Conservation (phyloP, 495 filamentous ascomycete species). For the Penicillium cinerascens region DNA sequence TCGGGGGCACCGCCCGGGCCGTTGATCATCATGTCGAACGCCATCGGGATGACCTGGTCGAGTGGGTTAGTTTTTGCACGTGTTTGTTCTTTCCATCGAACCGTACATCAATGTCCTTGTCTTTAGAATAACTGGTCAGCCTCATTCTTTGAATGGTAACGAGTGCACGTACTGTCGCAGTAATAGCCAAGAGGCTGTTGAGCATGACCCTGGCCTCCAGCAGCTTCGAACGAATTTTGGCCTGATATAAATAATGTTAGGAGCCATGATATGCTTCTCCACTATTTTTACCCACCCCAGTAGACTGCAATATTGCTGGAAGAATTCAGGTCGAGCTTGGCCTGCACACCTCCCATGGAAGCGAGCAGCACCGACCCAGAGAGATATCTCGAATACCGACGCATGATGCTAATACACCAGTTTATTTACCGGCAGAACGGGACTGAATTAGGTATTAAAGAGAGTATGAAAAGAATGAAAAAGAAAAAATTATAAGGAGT, state of each 20-base stretch:
- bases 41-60: constrained; percentile 54
- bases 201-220: constrained; percentile 30
- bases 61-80: background rate
- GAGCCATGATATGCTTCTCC: background rate
- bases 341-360: constrained; percentile 32
- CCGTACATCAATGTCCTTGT: constrained; percentile 42
- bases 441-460: constrained; percentile 2
- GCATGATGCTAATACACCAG: constrained; percentile 18
- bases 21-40: constrained; percentile 58
- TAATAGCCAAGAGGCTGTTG: constrained; percentile 57
- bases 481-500: constrained; percentile 2
- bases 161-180: constrained; percentile 51
- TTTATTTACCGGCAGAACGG: background rate
- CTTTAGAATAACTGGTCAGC: constrained; percentile 6
- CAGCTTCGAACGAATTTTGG: constrained; percentile 53
- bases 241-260: constrained; percentile 30
- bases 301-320: constrained; percentile 56
- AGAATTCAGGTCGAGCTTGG: constrained; percentile 42
- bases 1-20: constrained; percentile 46
- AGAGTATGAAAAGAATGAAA: background rate
- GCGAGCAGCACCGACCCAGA: constrained; percentile 27
- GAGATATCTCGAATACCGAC: constrained; percentile 22
- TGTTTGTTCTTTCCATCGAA: no score
- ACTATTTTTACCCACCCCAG: constrained; percentile 49
- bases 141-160: background rate